Evolutionary conservation across 768 basidiomycete genomes (phyloP).

Genomic region (Fomitopsis serialis): DNA sequence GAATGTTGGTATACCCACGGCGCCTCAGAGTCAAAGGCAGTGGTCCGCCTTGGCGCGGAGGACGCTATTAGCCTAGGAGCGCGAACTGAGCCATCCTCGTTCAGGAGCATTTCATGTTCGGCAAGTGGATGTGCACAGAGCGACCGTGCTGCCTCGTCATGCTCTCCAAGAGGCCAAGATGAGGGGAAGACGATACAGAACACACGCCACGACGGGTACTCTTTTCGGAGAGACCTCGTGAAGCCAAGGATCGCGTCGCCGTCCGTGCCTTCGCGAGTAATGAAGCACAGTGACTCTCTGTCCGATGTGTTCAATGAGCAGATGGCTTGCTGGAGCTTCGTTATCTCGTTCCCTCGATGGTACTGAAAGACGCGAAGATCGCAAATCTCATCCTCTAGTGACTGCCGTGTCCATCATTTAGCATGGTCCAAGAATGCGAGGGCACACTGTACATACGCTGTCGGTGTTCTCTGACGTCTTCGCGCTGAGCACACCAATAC

Average conservation of each 20-base stretch:
- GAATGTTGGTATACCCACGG: neutral
- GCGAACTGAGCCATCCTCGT: neutral
- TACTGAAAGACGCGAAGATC: slow-evolving; percentile 5
- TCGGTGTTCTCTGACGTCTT: neutral
- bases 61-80: too few relatives aligned
- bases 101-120: neutral
- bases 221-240: slow-evolving; percentile 23
- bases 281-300: neutral
- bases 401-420: neutral
- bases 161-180: slow-evolving; percentile 2
- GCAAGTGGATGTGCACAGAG: neutral
- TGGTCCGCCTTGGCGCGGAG: too few relatives aligned
- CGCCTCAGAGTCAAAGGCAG: neutral
- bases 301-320: neutral
- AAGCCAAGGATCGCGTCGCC: slow-evolving; percentile 29
- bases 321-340: slow-evolving; percentile 12
- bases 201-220: slow-evolving; percentile 27
- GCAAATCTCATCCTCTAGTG: neutral
- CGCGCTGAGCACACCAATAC: too few relatives aligned
- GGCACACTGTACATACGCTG: neutral
- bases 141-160: neutral
- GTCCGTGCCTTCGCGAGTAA: slow-evolving; percentile 10
- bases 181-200: slow-evolving; percentile 23
- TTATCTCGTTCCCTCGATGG: slow-evolving; percentile 15
- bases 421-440: neutral